Base-by-base conservation (phyloP, 805 yeast species). In the Saccharomycopsis selenospora region DNA sequence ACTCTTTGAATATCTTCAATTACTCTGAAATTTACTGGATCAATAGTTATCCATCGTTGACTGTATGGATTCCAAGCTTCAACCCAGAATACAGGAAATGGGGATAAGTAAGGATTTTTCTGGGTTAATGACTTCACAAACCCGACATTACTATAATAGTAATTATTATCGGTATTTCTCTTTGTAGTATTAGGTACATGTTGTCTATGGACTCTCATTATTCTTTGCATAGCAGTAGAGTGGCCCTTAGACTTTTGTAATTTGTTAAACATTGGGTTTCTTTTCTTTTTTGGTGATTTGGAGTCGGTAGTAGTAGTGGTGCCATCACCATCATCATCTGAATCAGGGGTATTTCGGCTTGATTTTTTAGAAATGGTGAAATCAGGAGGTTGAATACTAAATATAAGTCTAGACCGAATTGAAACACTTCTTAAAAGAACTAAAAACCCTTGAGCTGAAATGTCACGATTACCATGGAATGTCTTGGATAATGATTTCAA, bases 301-400 rank as follows among this genome's bases (percentile, higher is more conserved):
- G n/a, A 33, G 40, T 20, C 38, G 36, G 36, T 11, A 27, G 28
- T 29, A 20, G 40, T 33, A 33, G 42, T 30, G 43, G 45, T 11
- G 61, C 47, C 10, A 60, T 56, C 43, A 26, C n/a, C 13, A 20
- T 30, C 33, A 3, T 33, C 47, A 17, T 47, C 42, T 4, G 59
- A 50, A 55, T 40, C 53, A 7, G 52, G 50, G 6, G 61, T 54
- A n/a, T 46, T 51, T 6, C 45, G 10, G 17, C 20, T 4, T 33
- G 17, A 6, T 4, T 7, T n/a, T n/a, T n/a, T n/a, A n/a, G 58
- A 36, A 55, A 61, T 66, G 0, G 89, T 81, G 55, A 80, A 85
- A 61, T 93, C 96, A 0, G 96, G 90, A 0, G 96, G 93, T 60
- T 93, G 99, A 27, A 90, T 59, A 0, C 96, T 90, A 57, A 82